Evolutionary conservation across 441 rosid genomes (phyloP).

Genomic region (Pelargonium australe): DNA sequence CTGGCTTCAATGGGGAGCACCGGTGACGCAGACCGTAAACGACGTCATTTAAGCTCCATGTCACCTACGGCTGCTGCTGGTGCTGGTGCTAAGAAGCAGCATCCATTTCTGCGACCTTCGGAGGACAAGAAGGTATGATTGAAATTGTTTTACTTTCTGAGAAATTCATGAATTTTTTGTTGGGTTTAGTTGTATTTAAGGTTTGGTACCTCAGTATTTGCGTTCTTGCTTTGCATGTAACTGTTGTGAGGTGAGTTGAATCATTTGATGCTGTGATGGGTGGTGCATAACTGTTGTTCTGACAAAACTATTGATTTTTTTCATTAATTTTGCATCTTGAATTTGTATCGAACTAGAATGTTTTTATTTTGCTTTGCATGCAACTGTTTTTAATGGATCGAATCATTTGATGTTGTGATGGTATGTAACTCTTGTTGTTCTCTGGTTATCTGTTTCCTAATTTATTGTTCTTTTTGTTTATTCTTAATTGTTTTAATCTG

Average conservation of each 20-base stretch:
- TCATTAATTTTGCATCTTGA: no score
- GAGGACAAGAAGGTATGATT: constrained; percentile 70
- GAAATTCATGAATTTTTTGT: background rate
- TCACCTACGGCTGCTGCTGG: constrained; percentile 63
- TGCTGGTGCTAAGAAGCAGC: constrained; percentile 47
- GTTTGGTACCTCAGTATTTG: background rate
- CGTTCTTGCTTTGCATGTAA: background rate
- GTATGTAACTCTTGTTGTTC: background rate
- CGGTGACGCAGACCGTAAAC: constrained; percentile 87
- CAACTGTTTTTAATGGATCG: background rate
- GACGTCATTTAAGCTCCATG: constrained; percentile 71
- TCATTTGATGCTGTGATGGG: background rate
- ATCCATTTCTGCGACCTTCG: constrained; percentile 56
- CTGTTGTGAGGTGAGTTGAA: background rate
- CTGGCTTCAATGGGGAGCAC: constrained; percentile 73
- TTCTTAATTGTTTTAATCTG: background rate
- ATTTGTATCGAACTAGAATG: no score
- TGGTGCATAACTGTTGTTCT: background rate
- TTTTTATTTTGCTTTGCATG: background rate
- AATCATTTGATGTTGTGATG: background rate
- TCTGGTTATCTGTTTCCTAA: background rate
- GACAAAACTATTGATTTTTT: no score
- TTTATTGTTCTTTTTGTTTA: no score
- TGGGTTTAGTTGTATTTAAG: background rate
- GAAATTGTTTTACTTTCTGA: background rate